phyloP scores from a whole-genome alignment of 139 green algal species.

The Tetradesmus obliquus region DNA sequence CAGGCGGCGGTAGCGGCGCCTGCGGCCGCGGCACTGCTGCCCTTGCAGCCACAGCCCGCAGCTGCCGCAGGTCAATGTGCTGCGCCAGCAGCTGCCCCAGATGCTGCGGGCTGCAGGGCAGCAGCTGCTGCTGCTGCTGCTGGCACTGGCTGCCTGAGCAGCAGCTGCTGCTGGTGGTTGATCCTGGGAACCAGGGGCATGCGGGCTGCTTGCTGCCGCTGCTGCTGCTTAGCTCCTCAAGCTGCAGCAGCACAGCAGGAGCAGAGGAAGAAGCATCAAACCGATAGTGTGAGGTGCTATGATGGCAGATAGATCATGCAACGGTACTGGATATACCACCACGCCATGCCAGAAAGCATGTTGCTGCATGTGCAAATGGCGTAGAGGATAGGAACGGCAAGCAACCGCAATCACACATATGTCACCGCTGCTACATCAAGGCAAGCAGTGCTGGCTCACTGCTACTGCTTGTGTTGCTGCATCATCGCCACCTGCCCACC shows the following conservation, averaged over 20 bases:
- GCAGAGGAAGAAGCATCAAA: slow-evolving; percentile 26
- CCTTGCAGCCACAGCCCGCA: slow-evolving; percentile 18
- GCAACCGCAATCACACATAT: too few species aligned
- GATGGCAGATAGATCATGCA: too few species aligned
- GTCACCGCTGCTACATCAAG: not conserved
- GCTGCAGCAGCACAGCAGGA: slow-evolving; percentile 47
- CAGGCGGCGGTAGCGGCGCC: slow-evolving; percentile 24
- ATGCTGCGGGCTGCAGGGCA: slow-evolving; percentile 13
- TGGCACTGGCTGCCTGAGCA: too few species aligned
- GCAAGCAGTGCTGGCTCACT: not conserved
- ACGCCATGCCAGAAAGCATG: too few species aligned
- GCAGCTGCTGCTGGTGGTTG: not conserved
- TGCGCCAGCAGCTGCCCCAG: slow-evolving; percentile 9
- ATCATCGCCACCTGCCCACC: slow-evolving; percentile 1
- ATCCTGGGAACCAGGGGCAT: slow-evolving; percentile 11
- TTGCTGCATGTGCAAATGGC: too few species aligned
- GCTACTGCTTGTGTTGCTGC: not conserved
- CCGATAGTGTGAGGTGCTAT: not conserved
- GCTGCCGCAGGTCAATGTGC: slow-evolving; percentile 26
- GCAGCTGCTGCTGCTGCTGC: slow-evolving; percentile 11
- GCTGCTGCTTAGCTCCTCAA: not conserved
- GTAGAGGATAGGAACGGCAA: too few species aligned
- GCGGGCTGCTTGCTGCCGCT: not conserved
- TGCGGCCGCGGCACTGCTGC: slow-evolving; percentile 4
- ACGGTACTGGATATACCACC: too few species aligned